Evolutionary conservation across 1,284 basidiomycete genomes (phyloP).

Genomic region (Leucoagaricus sp.): DNA sequence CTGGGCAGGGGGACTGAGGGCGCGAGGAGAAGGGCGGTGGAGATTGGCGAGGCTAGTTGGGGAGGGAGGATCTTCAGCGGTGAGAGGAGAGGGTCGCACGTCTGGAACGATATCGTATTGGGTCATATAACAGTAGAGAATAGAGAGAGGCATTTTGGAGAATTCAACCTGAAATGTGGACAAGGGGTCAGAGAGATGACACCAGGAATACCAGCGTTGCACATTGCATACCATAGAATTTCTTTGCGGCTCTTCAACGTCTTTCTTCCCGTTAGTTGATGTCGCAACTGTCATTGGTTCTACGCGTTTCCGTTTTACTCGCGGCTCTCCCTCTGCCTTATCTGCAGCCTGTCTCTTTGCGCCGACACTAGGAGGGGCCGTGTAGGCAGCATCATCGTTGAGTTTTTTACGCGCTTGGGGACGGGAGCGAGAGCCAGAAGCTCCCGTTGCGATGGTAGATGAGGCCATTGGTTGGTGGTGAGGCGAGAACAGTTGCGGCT

Average conservation of each 20-base stretch:
- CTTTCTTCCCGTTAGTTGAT: constrained; percentile 27
- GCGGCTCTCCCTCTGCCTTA: constrained; percentile 62
- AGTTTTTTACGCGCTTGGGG: constrained; percentile 57
- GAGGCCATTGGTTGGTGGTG: constrained; percentile 31
- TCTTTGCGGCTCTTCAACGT: constrained; percentile 33
- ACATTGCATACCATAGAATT: constrained; percentile 40
- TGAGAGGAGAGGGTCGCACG: constrained; percentile 69
- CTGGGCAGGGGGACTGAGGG: constrained; percentile 46
- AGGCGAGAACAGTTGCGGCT: not conserved
- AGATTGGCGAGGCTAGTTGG: constrained; percentile 59
- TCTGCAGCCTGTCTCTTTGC: constrained; percentile 61
- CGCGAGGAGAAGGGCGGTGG: constrained; percentile 44
- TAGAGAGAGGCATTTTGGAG: constrained; percentile 55
- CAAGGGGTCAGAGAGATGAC: not conserved
- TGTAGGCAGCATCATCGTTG: constrained; percentile 65
- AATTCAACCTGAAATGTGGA: constrained; percentile 63
- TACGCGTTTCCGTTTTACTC: constrained; percentile 69
- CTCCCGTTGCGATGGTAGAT: constrained; percentile 28
- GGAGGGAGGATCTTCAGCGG: constrained; percentile 64
- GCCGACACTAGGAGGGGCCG: constrained; percentile 47
- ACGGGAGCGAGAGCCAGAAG: constrained; percentile 54
- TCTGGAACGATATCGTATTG: constrained; percentile 69
- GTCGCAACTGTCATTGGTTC: constrained; percentile 34
- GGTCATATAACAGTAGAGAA: constrained; percentile 67
- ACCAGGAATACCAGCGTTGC: constrained; percentile 19